Percentiles rank a stretch among this genome's conserved stretches.
These are phyloP conservation scores for Quercus dentata DNA, from an alignment of 306 rosid genomes.

Conservation along the genomic window DNA sequence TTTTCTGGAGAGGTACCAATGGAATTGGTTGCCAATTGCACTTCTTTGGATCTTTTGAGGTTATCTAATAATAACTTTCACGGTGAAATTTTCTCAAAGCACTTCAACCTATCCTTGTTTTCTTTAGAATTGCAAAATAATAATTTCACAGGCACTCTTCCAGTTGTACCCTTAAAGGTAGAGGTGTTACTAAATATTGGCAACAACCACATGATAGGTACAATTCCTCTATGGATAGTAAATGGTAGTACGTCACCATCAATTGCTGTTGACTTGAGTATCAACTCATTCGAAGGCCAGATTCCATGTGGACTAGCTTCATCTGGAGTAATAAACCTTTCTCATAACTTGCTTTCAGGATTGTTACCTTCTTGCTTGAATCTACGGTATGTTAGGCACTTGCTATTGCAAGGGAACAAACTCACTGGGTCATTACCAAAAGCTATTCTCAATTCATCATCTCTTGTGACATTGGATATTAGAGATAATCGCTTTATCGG, in stretches of 20 bases:
- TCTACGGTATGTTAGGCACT: rapidly evolving
- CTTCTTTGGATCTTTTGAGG: rapidly evolving
- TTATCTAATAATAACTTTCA: no score
- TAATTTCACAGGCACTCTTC: neutral
- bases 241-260: rapidly evolving
- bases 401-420: constrained; percentile 9
- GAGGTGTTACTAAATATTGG: rapidly evolving
- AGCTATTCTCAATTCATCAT: neutral
- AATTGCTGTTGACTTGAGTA: rapidly evolving
- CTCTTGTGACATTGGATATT: constrained; percentile 9
- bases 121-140: neutral
- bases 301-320: neutral
- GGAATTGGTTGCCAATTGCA: neutral
- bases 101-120: rapidly evolving
- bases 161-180: neutral
- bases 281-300: constrained; percentile 4
- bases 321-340: neutral
- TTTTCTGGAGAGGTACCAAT: neutral
- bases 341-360: constrained; percentile 13
- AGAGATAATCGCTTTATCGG: constrained; percentile 5
- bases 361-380: neutral
- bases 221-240: constrained; percentile 12
- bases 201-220: constrained; percentile 17
- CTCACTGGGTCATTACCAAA: constrained; percentile 2
- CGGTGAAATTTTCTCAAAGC: no score